Evolutionary conservation across 257 asterid species (phyloP).

Genomic region (Vinca minor): DNA sequence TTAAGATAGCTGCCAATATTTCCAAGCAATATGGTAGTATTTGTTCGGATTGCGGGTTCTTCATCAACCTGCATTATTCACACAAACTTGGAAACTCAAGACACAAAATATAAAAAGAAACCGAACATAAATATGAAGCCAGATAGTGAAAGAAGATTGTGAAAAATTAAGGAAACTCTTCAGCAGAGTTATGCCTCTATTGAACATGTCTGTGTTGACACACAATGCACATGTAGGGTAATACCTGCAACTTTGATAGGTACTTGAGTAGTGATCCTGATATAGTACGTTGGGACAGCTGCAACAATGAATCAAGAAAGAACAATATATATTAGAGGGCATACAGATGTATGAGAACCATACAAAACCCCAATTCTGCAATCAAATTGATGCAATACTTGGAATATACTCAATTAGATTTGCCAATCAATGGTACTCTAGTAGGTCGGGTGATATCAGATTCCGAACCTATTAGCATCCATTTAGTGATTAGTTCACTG

Average conservation of each 20-base stretch:
- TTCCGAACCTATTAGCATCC: too few species aligned
- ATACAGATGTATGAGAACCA: neutral
- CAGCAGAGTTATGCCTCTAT: neutral
- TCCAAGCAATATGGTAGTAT: slow-evolving; percentile 95
- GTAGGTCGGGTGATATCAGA: too few species aligned
- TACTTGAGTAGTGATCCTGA: slow-evolving; percentile 83
- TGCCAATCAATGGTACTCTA: neutral
- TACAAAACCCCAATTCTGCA: neutral
- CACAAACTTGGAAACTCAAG: slow-evolving; percentile 13
- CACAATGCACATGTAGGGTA: slow-evolving; percentile 6
- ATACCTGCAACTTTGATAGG: slow-evolving; percentile 96
- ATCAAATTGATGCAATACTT: neutral
- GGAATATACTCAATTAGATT: neutral
- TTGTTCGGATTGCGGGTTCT: slow-evolving; percentile 96
- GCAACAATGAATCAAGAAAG: slow-evolving; percentile 23
- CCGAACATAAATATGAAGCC: slow-evolving; percentile 1
- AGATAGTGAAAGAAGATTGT: neutral
- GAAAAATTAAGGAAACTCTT: neutral
- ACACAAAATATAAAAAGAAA: neutral
- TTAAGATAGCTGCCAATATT: slow-evolving; percentile 88
- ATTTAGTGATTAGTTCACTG: too few species aligned
- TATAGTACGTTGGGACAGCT: slow-evolving; percentile 96
- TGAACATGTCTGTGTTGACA: neutral
- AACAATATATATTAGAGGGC: slow-evolving; percentile 1
- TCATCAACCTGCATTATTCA: slow-evolving; percentile 72